Base-by-base conservation (phyloP, 495 filamentous ascomycete genomes). In the Daldinia vernicosa region DNA sequence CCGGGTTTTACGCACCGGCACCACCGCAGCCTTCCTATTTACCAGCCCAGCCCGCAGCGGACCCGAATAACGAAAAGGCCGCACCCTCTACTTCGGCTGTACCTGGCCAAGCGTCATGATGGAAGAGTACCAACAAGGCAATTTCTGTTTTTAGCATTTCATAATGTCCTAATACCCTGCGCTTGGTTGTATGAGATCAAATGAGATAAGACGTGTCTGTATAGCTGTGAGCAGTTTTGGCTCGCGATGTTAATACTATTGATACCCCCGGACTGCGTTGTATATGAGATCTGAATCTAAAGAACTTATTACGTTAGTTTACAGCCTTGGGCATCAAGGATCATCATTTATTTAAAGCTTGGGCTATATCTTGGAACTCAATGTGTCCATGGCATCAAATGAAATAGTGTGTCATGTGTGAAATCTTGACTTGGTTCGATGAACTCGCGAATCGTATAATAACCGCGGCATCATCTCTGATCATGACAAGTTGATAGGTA, bases 1-100 rank as follows among this genome's bases (percentile, higher is more conserved):
- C 75, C 12, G 75, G 73, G 0, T 77, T 74, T 37, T 77, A 75
- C 28, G 75, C 60, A 19, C 52, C 60, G 35, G 45, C 26, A 33
- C 39, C 53, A 37, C 51, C 43, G 37, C 55, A 65, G 17, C 32
- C 43, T 26, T 24, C 56, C 9, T 39, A 17, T 17, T 57, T 47
- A 3, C 60, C 60, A 17, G 30, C 51, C 5, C 54, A 22, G 6
- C 33, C 17, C 35, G 37, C 69, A n/a, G 19, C 53, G 56, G 50
- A 3, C 54, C 17, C 60, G 12, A 50, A 24, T 26, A 63, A 64
- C 30, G 70, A 68, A 35, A 72, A 68, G 32, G 60, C 51, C 4
- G 60, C 53, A 3, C 26, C 63, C 19, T 45, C 57, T 52, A 56
- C 39, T 60, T 63, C 70, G 14, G 61, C 70, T 17, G 19, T 28